A percentile compares a stretch with the other conserved stretches of the same genome.
Conservation (phyloP, 495 filamentous ascomycete genomes). For the Lasiosphaeria ovina region DNA sequence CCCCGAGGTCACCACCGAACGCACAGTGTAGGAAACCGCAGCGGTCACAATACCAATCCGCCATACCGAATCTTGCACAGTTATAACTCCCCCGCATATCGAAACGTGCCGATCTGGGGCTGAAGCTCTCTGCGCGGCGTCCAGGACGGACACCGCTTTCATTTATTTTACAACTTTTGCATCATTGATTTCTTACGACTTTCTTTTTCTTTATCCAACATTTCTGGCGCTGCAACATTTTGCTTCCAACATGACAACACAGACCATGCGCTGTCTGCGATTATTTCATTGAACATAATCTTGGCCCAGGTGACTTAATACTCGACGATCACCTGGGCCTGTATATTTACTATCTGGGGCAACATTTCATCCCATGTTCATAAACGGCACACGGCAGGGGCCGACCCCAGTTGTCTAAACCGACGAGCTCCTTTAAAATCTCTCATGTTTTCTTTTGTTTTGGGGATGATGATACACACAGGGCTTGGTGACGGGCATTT, state of each 20-base stretch:
- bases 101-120: constrained; percentile 45
- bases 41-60: constrained; percentile 14
- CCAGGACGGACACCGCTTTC: not conserved
- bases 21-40: constrained; percentile 34
- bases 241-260: not conserved
- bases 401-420: too few relatives aligned
- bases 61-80: constrained; percentile 48
- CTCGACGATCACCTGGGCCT: too few relatives aligned
- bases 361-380: too few relatives aligned
- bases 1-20: constrained; percentile 40
- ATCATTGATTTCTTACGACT: not conserved
- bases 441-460: too few relatives aligned
- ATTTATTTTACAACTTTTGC: constrained; percentile 10
- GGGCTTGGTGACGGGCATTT: too few relatives aligned
- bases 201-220: not conserved
- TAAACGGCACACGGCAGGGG: too few relatives aligned
- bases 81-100: constrained; percentile 50
- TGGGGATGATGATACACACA: too few relatives aligned
- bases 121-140: constrained; percentile 19
- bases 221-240: not conserved
- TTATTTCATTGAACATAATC: too few relatives aligned
- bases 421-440: too few relatives aligned
- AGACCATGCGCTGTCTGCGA: too few relatives aligned
- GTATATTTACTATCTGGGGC: too few relatives aligned
- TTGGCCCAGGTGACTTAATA: too few relatives aligned